Conservation (phyloP, 2,329 filamentous ascomycete species). For the Ceratocystis destructans region DNA sequence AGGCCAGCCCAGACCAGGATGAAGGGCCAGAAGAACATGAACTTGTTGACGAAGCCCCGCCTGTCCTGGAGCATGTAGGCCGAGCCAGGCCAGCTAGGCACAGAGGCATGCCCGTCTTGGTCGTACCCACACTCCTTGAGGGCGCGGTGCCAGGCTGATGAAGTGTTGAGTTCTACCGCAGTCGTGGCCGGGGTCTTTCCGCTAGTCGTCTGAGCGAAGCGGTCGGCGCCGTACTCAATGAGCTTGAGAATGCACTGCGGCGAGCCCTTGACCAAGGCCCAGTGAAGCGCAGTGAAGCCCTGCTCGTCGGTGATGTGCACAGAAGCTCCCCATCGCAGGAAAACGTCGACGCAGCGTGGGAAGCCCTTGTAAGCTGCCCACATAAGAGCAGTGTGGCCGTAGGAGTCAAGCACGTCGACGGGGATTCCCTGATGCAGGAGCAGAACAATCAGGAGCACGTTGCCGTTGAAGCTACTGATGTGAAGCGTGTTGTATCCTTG, state of each 20-base stretch:
- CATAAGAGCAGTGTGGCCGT: slow-evolving; percentile 91
- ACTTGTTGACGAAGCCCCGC: slow-evolving; percentile 63
- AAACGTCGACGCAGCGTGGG: slow-evolving; percentile 79
- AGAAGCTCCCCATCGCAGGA: slow-evolving; percentile 87
- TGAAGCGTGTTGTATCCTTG: slow-evolving; percentile 98
- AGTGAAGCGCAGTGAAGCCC: slow-evolving; percentile 88
- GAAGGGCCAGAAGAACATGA: slow-evolving; percentile 84
- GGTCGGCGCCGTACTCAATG: slow-evolving; percentile 87
- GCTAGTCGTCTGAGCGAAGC: slow-evolving; percentile 75
- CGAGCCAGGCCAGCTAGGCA: slow-evolving; percentile 57
- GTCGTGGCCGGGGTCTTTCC: slow-evolving; percentile 83
- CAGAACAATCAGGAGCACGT: slow-evolving; percentile 75
- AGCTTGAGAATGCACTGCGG: slow-evolving; percentile 82
- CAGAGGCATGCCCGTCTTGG: slow-evolving; percentile 57
- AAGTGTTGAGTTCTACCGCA: slow-evolving; percentile 80
- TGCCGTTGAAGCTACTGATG: slow-evolving; percentile 92
- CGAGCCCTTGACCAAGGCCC: slow-evolving; percentile 89
- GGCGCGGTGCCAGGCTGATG: slow-evolving; percentile 66
- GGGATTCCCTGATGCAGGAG: slow-evolving; percentile 91
- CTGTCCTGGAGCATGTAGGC: slow-evolving; percentile 63
- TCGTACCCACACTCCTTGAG: slow-evolving; percentile 75
- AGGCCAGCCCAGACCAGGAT: slow-evolving; percentile 57
- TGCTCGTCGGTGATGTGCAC: slow-evolving; percentile 83
- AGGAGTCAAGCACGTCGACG: slow-evolving; percentile 77
- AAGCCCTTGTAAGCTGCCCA: slow-evolving; percentile 98